phyloP scores from a whole-genome alignment of 2,329 filamentous ascomycete genomes.

The Grosmannia serpens region DNA sequence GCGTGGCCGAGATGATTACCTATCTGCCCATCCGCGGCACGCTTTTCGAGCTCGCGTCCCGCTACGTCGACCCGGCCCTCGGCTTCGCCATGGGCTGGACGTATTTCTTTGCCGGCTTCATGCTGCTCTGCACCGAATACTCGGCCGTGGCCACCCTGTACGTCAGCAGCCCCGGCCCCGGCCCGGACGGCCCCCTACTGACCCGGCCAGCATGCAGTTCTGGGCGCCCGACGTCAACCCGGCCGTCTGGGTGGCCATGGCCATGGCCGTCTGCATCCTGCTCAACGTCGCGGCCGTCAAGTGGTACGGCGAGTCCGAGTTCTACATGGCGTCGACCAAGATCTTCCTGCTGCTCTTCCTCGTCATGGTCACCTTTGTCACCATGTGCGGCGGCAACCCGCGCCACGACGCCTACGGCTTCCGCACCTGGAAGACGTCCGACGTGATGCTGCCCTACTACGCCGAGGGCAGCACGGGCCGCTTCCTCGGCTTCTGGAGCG shows the following conservation, averaged over 20 bases:
- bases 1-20: constrained; percentile 52
- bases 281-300: constrained; percentile 21
- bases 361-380: constrained; percentile 41
- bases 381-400: constrained; percentile 44
- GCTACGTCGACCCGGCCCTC: constrained; percentile 55
- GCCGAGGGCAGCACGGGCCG: constrained; percentile 28
- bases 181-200: too few species aligned
- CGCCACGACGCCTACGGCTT: constrained; percentile 31
- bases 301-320: constrained; percentile 27
- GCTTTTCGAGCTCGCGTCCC: constrained; percentile 52
- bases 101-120: constrained; percentile 29
- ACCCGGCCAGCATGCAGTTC: constrained; percentile 26
- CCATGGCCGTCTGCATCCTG: constrained; percentile 23
- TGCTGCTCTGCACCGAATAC: constrained; percentile 27
- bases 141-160: constrained; percentile 24
- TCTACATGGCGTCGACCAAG: constrained; percentile 32
- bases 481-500: constrained; percentile 9
- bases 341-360: constrained; percentile 41
- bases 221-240: constrained; percentile 31
- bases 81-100: constrained; percentile 42
- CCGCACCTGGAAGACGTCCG: constrained; percentile 29
- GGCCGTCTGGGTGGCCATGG: constrained; percentile 42
- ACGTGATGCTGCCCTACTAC: constrained; percentile 22
- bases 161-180: too few species aligned
- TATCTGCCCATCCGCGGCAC: constrained; percentile 52